Evolutionary conservation across 176 grass and related monocot genomes (phyloP).

Genomic region (Triticum urartu): DNA sequence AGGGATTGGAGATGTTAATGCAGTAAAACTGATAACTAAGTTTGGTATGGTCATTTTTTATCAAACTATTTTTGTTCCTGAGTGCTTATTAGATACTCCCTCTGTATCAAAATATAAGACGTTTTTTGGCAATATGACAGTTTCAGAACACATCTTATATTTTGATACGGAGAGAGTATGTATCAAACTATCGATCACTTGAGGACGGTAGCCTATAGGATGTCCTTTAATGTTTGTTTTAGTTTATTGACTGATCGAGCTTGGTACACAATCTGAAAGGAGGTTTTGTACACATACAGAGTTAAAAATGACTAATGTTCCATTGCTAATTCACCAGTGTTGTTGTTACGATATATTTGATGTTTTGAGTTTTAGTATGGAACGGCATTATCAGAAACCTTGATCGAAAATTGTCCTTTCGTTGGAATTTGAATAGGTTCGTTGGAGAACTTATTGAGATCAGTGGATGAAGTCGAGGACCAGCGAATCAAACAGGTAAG

Average conservation of each 20-base stretch:
- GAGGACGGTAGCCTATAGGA: not conserved
- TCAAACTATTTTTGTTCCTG: not conserved
- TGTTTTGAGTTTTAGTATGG: not conserved
- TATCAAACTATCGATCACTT: not conserved
- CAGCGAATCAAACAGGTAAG: slow-evolving; percentile 75
- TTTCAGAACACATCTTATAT: too few relatives aligned
- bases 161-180: not conserved
- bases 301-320: not conserved
- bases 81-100: not conserved
- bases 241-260: not conserved
- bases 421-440: slow-evolving; percentile 57
- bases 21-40: slow-evolving; percentile 73
- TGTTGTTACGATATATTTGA: slow-evolving; percentile 23
- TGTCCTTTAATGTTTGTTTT: slow-evolving; percentile 18
- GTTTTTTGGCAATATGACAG: too few relatives aligned
- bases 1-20: slow-evolving; percentile 86
- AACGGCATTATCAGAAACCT: not conserved
- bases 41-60: slow-evolving; percentile 70
- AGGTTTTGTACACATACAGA: not conserved
- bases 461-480: slow-evolving; percentile 73
- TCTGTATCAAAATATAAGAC: too few relatives aligned
- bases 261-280: slow-evolving; percentile 11
- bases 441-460: slow-evolving; percentile 81
- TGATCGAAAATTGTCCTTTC: slow-evolving; percentile 31
- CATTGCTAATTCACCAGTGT: slow-evolving; percentile 15